These are phyloP conservation scores for Fraxinus baroniana DNA, from an alignment of 305 asterid species.

Conservation along the genomic window DNA sequence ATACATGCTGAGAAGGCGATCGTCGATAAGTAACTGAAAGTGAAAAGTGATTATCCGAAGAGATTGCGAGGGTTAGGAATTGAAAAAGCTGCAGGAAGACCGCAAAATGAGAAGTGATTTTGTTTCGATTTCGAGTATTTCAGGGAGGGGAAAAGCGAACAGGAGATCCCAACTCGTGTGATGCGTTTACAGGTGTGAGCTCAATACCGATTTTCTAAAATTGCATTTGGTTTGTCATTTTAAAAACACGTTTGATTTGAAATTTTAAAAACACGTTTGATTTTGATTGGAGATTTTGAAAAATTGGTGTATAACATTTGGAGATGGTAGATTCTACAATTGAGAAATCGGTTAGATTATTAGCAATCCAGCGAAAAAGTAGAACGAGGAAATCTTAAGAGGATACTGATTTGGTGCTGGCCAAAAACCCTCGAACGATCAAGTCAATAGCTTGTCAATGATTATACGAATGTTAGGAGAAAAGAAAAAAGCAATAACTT, in stretches of 20 bases:
- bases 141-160: constrained; percentile 17
- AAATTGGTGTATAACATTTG: background rate
- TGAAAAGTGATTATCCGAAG: background rate
- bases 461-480: background rate
- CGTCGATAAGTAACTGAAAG: background rate
- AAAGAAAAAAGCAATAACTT: background rate
- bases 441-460: background rate
- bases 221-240: background rate
- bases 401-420: background rate
- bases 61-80: constrained; percentile 23
- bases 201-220: background rate
- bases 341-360: background rate
- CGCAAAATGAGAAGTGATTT: background rate
- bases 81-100: background rate
- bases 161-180: constrained; percentile 15
- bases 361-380: background rate
- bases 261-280: no score
- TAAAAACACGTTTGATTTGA: background rate
- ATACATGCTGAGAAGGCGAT: constrained; percentile 27
- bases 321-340: background rate
- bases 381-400: background rate
- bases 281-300: no score
- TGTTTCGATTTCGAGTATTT: background rate
- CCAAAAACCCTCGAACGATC: background rate
- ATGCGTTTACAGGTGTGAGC: background rate